Evolutionary conservation across 306 rosid species (phyloP), one percentile per base, ranked within the genome.

Genomic region (Glycine soja): DNA sequence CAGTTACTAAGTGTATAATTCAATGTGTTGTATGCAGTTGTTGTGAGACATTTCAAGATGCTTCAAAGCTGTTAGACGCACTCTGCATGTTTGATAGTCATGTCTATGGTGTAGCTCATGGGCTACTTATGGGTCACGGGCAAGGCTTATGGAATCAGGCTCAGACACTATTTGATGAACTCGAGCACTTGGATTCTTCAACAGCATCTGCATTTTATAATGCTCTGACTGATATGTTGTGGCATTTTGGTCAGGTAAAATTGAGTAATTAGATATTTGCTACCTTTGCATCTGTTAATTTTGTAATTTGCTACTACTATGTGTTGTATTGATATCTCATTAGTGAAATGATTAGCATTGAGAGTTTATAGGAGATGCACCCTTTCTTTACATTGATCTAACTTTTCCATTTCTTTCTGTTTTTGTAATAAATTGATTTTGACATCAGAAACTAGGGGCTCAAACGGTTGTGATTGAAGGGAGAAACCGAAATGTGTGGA

Each of bases 161-260:
- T 72, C 90, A 85, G 57, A 82, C 87, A 58, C 86, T 95, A 8
- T 95, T 95, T 48, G 94, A 93, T 82, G 97, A 95, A 87, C 90
- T 95, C 19, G 91, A 77, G 89, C 92, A 86, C 14, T 90, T 93
- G 97, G 99, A 95, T 85, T 83, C 89, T 53, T 87, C 97, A 70
- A 95, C 99, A 11, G 95, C 95, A 4, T 91, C 99, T 68, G 97
- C 98, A 8, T 95, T 95, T 77, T 93, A 90, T 66, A 95, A 95
- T 84, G 98, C 99, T 53, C 91, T 95, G 53, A 93, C 99, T 10
- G 99, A 95, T 80, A 95, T 95, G 99, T 80, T 95, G 12, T 95
- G 97, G 99, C 97, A 95, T 86, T 91, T 89, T 51, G 98, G 98
- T 64, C 99, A 95, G 97, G 97, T 95, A 81, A 86, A 68, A 52